Percentiles rank a stretch among this genome's conserved stretches.
phyloP scores from a whole-genome alignment of 805 yeast genomes.

The Saccharomycopsis synnaedendra region DNA sequence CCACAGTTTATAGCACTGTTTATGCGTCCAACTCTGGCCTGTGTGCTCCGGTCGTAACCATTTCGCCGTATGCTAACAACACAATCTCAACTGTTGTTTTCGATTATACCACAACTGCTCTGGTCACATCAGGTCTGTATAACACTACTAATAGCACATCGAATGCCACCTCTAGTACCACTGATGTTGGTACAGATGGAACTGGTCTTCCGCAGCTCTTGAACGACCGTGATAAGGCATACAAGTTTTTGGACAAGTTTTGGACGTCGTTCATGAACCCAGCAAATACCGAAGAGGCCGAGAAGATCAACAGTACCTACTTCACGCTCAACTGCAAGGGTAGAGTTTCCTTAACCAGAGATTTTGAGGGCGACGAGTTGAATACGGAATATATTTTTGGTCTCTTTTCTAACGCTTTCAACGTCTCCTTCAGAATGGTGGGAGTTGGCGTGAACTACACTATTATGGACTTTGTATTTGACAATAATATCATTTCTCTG shows the following conservation, averaged over 20 bases:
- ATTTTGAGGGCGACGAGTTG: conserved; percentile 18
- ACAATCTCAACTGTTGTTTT: too few species aligned
- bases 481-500: conserved; percentile 14
- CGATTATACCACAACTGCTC: too few species aligned
- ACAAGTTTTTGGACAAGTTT: conserved; percentile 4
- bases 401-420: conserved; percentile 15
- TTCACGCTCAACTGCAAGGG: conserved; percentile 18
- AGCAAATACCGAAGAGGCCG: conserved; percentile 15
- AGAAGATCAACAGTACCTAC: conserved; percentile 18
- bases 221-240: neutral
- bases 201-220: neutral
- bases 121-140: too few species aligned
- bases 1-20: too few species aligned
- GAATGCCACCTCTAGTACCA: neutral
- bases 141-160: too few species aligned
- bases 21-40: too few species aligned
- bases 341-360: conserved; percentile 19
- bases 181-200: neutral
- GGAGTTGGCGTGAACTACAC: conserved; percentile 16
- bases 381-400: conserved; percentile 21
- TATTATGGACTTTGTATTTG: conserved; percentile 13
- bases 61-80: too few species aligned
- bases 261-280: conserved; percentile 22
- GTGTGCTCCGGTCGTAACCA: too few species aligned
- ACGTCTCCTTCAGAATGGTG: conserved; percentile 13